A percentile compares a stretch with the other conserved stretches of the same genome.
phyloP scores from a whole-genome alignment of 306 rosid genomes.

The Senna siamea region DNA sequence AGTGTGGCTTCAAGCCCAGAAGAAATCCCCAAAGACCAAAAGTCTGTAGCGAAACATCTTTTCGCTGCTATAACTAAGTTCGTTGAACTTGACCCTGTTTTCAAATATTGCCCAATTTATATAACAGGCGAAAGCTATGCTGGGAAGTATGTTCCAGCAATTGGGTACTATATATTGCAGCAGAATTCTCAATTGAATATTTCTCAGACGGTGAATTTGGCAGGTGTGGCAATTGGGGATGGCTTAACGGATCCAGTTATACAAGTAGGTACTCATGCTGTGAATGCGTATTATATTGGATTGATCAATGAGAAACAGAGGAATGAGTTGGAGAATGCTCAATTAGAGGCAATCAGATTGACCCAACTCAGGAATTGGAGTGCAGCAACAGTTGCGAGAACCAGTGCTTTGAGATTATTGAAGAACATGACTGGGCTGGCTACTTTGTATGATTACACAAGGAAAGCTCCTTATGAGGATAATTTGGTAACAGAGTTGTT shows the following conservation, averaged over 20 bases:
- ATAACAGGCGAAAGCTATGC: conserved; percentile 86
- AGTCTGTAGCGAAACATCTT: conserved; percentile 60
- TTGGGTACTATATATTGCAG: conserved; percentile 65
- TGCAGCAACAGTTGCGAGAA: conserved; percentile 52
- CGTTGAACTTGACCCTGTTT: conserved; percentile 50
- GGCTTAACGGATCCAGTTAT: conserved; percentile 72
- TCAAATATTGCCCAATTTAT: conserved; percentile 67
- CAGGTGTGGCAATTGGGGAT: conserved; percentile 77
- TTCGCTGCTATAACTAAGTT: conserved; percentile 65
- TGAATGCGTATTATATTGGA: conserved; percentile 60
- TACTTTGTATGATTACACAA: conserved; percentile 63
- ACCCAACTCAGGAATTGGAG: conserved; percentile 51
- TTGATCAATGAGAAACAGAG: conserved; percentile 72
- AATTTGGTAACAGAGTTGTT: conserved; percentile 49
- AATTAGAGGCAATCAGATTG: conserved; percentile 52
- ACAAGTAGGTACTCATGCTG: conserved; percentile 65
- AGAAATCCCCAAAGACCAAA: conserved; percentile 74
- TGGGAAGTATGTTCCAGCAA: conserved; percentile 77
- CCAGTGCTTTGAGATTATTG: conserved; percentile 18
- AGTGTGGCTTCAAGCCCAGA: conserved; percentile 58
- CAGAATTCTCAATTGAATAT: conserved; percentile 38
- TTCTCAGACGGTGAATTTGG: conserved; percentile 50
- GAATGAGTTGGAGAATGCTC: conserved; percentile 55
- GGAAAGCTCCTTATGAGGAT: conserved; percentile 44
- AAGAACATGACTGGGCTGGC: conserved; percentile 70